Evolutionary conservation across 2,329 filamentous ascomycete genomes (phyloP).

Genomic region (Colletotrichum melonis): DNA sequence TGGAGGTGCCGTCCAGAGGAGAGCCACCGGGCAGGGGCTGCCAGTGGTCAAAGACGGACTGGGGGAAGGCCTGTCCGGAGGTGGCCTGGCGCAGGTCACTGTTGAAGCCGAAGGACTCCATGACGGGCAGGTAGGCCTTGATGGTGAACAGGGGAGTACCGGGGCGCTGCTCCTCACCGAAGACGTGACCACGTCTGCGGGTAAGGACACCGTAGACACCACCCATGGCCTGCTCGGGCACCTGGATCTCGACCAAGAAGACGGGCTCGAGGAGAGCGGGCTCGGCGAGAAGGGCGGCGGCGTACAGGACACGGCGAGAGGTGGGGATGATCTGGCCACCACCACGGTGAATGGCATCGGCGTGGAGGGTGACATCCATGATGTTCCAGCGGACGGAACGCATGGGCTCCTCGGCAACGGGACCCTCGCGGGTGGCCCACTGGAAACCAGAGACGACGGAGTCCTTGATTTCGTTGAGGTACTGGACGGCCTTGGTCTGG

Average conservation of each 20-base stretch:
- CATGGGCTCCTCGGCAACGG: constrained; percentile 98
- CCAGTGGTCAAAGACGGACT: constrained; percentile 99
- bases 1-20: constrained; percentile 83
- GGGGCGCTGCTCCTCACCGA: constrained; percentile 96
- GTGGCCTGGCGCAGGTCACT: constrained; percentile 94
- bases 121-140: constrained; percentile 96
- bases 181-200: constrained; percentile 98
- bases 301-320: constrained; percentile 96
- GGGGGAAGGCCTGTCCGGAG: constrained; percentile 98
- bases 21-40: constrained; percentile 95
- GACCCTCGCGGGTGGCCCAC: constrained; percentile 98
- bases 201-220: constrained; percentile 99
- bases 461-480: constrained; percentile 99
- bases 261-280: constrained; percentile 95
- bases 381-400: constrained; percentile 98
- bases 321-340: constrained; percentile 99
- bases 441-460: constrained; percentile 99
- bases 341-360: constrained; percentile 99
- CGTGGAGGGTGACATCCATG: constrained; percentile 98
- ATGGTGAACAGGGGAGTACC: constrained; percentile 99
- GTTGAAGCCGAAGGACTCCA: constrained; percentile 99
- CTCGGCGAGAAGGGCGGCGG: constrained; percentile 88
- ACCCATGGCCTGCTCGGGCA: constrained; percentile 98
- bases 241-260: constrained; percentile 99
- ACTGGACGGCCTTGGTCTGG: constrained; percentile 99